These are phyloP conservation scores for Keithomyces neogunnii DNA, from an alignment of 2,329 filamentous ascomycete species.

Conservation along the genomic window DNA sequence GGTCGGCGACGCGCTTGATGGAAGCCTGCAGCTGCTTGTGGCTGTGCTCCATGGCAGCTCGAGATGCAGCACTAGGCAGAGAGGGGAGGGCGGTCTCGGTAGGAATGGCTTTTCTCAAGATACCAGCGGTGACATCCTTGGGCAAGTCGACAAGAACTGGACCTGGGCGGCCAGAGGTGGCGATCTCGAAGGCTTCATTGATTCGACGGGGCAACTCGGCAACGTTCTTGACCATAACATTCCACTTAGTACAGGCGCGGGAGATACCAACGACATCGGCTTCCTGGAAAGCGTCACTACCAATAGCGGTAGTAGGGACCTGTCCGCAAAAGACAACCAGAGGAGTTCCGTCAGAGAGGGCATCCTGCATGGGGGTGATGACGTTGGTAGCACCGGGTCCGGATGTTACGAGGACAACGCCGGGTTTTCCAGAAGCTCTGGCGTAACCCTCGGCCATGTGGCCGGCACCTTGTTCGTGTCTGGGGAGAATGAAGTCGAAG, in stretches of 20 bases:
- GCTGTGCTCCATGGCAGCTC: slow-evolving; percentile 67
- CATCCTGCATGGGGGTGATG: slow-evolving; percentile 93
- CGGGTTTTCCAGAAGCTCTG: slow-evolving; percentile 83
- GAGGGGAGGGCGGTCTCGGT: slow-evolving; percentile 63
- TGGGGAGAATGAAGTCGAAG: slow-evolving; percentile 90
- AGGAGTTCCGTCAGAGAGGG: slow-evolving; percentile 88
- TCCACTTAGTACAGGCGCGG: slow-evolving; percentile 96
- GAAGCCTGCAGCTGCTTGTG: slow-evolving; percentile 64
- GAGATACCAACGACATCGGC: slow-evolving; percentile 92
- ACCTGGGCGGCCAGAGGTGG: slow-evolving; percentile 85
- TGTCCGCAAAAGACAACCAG: slow-evolving; percentile 95
- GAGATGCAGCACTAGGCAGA: slow-evolving; percentile 77
- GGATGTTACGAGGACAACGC: slow-evolving; percentile 93
- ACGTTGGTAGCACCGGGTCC: slow-evolving; percentile 96
- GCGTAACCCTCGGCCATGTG: slow-evolving; percentile 99
- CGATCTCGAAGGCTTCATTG: slow-evolving; percentile 97
- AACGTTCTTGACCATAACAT: slow-evolving; percentile 94
- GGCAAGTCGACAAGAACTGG: slow-evolving; percentile 93
- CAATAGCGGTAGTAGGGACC: slow-evolving; percentile 82
- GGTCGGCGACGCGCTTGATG: slow-evolving; percentile 66
- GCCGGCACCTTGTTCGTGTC: slow-evolving; percentile 94
- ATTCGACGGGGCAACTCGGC: slow-evolving; percentile 89
- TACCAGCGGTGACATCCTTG: slow-evolving; percentile 88
- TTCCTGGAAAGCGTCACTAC: slow-evolving; percentile 95
- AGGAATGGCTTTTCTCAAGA: slow-evolving; percentile 78